phyloP scores from a whole-genome alignment of 768 basidiomycete genomes.

The Trametes cinnabarina region DNA sequence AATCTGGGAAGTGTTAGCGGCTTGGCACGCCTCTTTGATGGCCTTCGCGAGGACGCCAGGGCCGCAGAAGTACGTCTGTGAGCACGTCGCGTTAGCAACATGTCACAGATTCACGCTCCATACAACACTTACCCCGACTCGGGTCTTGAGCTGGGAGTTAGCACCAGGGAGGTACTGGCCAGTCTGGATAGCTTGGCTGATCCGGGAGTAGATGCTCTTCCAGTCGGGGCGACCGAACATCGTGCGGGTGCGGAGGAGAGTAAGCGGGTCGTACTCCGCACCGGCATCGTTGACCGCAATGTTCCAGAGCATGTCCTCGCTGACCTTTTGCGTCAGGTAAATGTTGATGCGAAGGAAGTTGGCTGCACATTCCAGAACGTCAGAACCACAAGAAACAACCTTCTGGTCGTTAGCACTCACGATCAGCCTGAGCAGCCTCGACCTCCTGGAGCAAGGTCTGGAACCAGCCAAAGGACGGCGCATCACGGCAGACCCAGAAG shows the following conservation, averaged over 20 bases:
- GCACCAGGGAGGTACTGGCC: conserved; percentile 81
- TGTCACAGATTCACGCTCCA: conserved; percentile 3
- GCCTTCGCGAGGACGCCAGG: conserved; percentile 71
- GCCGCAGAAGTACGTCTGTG: conserved; percentile 86
- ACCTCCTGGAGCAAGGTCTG: conserved; percentile 84
- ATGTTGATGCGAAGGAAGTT: conserved; percentile 92
- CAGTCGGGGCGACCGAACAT: conserved; percentile 93
- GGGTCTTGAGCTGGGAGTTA: conserved; percentile 77
- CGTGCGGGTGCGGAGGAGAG: conserved; percentile 82
- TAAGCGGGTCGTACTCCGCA: conserved; percentile 85
- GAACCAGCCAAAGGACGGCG: conserved; percentile 99
- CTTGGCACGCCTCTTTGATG: conserved; percentile 69
- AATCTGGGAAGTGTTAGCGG: conserved; percentile 53
- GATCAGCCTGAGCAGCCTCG: conserved; percentile 85
- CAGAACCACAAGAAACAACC: not conserved
- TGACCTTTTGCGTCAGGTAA: conserved; percentile 84
- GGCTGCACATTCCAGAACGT: conserved; percentile 42
- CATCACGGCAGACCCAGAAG: conserved; percentile 91
- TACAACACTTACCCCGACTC: conserved; percentile 64
- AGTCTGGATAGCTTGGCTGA: conserved; percentile 74
- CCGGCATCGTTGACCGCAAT: conserved; percentile 86
- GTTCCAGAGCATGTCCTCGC: conserved; percentile 88
- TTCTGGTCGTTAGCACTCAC: conserved; percentile 45
- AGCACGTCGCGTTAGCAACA: conserved; percentile 6
- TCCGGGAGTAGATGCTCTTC: conserved; percentile 72